These are phyloP conservation scores for Lathyrus sativus DNA, from an alignment of 306 rosid species.

Conservation along the genomic window DNA sequence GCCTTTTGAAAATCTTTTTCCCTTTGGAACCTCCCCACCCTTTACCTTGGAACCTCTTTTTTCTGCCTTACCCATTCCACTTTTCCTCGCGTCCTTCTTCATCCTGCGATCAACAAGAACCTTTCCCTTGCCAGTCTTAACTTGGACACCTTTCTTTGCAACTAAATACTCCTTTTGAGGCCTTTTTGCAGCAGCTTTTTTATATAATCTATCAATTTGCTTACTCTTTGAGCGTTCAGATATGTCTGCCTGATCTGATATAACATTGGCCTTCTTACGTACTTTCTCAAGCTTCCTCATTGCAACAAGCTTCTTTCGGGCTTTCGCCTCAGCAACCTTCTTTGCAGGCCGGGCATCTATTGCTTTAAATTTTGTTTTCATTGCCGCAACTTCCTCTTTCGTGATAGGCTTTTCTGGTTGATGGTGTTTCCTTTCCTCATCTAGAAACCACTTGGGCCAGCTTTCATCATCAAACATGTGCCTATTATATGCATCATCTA, in stretches of 20 bases:
- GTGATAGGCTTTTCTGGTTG: conserved; percentile 71
- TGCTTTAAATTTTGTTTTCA: conserved; percentile 84
- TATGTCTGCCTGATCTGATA: conserved; percentile 90
- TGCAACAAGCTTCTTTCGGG: conserved; percentile 78
- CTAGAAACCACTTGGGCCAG: conserved; percentile 87
- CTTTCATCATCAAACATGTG: conserved; percentile 79
- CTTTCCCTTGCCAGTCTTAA: conserved; percentile 72
- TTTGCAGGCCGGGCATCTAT: conserved; percentile 83
- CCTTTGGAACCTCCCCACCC: conserved; percentile 49
- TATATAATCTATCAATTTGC: conserved; percentile 82
- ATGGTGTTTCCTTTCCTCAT: conserved; percentile 82
- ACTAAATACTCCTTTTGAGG: conserved; percentile 87
- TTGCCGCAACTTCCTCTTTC: conserved; percentile 83
- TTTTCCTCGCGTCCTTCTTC: conserved; percentile 77
- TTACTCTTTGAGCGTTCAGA: conserved; percentile 78
- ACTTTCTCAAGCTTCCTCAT: conserved; percentile 86
- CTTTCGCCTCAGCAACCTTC: conserved; percentile 73
- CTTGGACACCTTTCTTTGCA: conserved; percentile 98
- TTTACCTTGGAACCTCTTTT: conserved; percentile 50
- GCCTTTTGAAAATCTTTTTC: conserved; percentile 57
- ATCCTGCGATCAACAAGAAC: conserved; percentile 77
- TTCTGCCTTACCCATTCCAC: conserved; percentile 20
- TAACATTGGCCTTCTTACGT: conserved; percentile 88
- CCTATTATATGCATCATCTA: conserved; percentile 83
- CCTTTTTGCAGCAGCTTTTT: conserved; percentile 67